These are phyloP conservation scores for Hypoxylon subgilvum DNA, from an alignment of 495 filamentous ascomycete genomes.

Conservation along the genomic window DNA sequence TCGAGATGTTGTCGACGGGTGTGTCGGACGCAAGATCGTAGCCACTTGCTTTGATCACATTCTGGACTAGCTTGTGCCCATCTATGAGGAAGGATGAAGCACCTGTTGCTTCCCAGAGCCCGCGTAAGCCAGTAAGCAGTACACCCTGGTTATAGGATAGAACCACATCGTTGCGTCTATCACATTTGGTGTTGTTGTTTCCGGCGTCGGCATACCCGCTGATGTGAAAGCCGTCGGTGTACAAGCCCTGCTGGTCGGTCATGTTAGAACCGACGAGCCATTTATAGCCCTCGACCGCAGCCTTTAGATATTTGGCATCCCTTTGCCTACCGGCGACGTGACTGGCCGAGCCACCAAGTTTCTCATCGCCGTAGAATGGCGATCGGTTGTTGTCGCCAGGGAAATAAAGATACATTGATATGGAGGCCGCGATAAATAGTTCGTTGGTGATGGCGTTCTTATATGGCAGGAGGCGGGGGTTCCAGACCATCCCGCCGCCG, in stretches of 20 bases:
- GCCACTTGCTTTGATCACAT: constrained; percentile 78
- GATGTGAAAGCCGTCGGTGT: constrained; percentile 91
- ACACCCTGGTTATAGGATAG: constrained; percentile 98
- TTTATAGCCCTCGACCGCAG: constrained; percentile 76
- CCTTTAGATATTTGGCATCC: constrained; percentile 68
- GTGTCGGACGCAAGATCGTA: constrained; percentile 57
- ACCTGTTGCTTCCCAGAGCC: constrained; percentile 77
- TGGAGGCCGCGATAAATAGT: constrained; percentile 80
- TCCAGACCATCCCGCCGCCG: constrained; percentile 93
- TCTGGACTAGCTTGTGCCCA: constrained; percentile 74
- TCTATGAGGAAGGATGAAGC: constrained; percentile 71
- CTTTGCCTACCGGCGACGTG: constrained; percentile 47
- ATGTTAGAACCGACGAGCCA: constrained; percentile 84
- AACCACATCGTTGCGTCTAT: constrained; percentile 82
- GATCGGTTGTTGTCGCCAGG: constrained; percentile 76
- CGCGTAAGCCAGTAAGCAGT: constrained; percentile 81
- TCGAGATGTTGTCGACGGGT: constrained; percentile 42
- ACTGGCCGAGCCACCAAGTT: not conserved
- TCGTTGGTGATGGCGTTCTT: constrained; percentile 99
- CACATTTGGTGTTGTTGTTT: constrained; percentile 67
- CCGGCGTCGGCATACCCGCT: constrained; percentile 60
- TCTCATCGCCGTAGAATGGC: constrained; percentile 61
- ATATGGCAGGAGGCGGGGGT: constrained; percentile 78
- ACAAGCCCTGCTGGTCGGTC: constrained; percentile 79
- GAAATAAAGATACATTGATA: constrained; percentile 90